Evolutionary conservation across 441 rosid genomes (phyloP), one percentile per base, ranked within the genome.

Genomic region (Arabidopsis lyrata): DNA sequence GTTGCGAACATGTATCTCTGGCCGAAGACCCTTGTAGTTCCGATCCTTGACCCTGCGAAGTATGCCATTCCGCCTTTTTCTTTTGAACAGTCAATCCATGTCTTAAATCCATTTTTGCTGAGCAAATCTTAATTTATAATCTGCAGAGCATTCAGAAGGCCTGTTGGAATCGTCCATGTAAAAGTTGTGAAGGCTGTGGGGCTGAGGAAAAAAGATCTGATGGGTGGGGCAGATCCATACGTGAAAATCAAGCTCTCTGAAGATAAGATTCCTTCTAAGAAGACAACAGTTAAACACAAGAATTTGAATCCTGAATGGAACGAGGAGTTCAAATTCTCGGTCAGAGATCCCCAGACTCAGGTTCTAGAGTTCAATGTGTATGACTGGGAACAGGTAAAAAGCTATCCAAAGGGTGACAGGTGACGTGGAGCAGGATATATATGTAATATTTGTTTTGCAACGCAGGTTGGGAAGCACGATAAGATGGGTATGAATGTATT

Each of bases 231-330:
- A 75, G 99, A 95, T 71, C 97, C 99, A 12, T 95, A 88, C 49
- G 97, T 95, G 76, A 93, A 95, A 81, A 72, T 95, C 50, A 91
- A 90, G 88, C 86, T 95, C 75, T 81, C 96, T 0, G 97, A 91
- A 65, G 97, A 87, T 80, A 89, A 88, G 80, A 75, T 90, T 74
- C 85, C 92, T 29, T 88, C 97, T 8, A 95, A 91, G 89, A 95
- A 95, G 83, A 88, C 97, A 35, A 86, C 96, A 39, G 97, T 95
- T 53, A 95, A 90, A 80, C 95, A 88, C 82, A 93, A 86, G 84
- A 91, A 93, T 78, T 83, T 95, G 86, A 95, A 95, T 76, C 99
- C 99, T 59, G 96, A 93, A 78, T 95, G 99, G 99, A 90, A 92
- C 63, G 95, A 95, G 81, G 96, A 95, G 74, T 88, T 85, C 48